Evolutionary conservation across 140 eudicot genomes (phyloP), one percentile per base, ranked within the genome.

Genomic region (Stevia rebaudiana): DNA sequence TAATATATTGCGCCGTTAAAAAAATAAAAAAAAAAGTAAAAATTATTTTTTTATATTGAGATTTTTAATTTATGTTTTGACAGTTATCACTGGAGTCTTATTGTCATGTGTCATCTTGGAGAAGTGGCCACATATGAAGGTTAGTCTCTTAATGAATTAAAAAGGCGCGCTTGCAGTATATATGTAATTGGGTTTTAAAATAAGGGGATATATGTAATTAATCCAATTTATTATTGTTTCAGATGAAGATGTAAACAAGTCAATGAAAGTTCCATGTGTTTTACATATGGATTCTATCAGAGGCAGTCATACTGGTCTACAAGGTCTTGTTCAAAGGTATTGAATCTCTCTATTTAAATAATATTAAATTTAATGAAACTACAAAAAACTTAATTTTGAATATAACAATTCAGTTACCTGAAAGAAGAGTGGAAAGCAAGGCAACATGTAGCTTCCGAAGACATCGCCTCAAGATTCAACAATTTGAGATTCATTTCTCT

Each of bases 1-100:
- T n/a, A n/a, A n/a, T n/a, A n/a, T n/a, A n/a, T n/a, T n/a, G n/a
- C n/a, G n/a, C n/a, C n/a, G n/a, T n/a, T n/a, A n/a, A n/a, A n/a
- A n/a, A n/a, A n/a, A n/a, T n/a, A n/a, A n/a, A n/a, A n/a, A n/a
- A n/a, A n/a, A n/a, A n/a, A n/a, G n/a, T n/a, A n/a, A 30, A n/a
- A 8, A 51, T 50, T 50, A 7, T 44, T 23, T n/a, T 40, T 21
- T 37, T 37, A 24, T 23, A 73, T 16, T 28, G 25, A 47, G 31
- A 58, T 11, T 41, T 42, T 18, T 37, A 56, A 7, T 25, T 28
- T 67, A n/a, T 44, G 35, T 56, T 16, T 47, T 69, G 49, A 59
- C 81, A 92, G 98, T 78, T 86, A 76, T 53, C 98, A 92, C 68
- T 92, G 98, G 98, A 92, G 98, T 80, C 83, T 92, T 44, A 69